Evolutionary conservation across 805 yeast genomes (phyloP).

Genomic region (Candida piceae): DNA sequence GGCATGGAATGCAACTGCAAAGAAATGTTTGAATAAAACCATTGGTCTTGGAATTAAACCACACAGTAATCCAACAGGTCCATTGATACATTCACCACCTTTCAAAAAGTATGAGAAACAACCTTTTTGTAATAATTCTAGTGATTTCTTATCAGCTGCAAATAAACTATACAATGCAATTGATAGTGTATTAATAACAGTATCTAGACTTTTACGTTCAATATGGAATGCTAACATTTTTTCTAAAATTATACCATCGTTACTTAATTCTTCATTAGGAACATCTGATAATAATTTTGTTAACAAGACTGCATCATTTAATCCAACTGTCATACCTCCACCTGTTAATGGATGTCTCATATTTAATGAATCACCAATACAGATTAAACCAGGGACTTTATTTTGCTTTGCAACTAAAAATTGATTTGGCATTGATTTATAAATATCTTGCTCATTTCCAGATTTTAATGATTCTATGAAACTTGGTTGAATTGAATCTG

Average conservation of each 20-base stretch:
- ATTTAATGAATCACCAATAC: constrained; percentile 90
- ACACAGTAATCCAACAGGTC: constrained; percentile 78
- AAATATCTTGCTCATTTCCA: constrained; percentile 39
- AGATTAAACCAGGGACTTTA: constrained; percentile 65
- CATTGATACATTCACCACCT: constrained; percentile 75
- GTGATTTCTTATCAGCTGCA: constrained; percentile 71
- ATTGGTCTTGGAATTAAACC: constrained; percentile 78
- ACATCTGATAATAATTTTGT: constrained; percentile 57
- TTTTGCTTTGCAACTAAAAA: constrained; percentile 76
- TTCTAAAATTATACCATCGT: constrained; percentile 51
- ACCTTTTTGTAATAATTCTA: constrained; percentile 73
- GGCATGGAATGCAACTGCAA: constrained; percentile 83
- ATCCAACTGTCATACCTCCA: constrained; percentile 98
- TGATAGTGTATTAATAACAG: constrained; percentile 85
- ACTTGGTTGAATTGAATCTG: constrained; percentile 58
- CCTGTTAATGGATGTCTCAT: constrained; percentile 99
- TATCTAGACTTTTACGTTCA: constrained; percentile 71
- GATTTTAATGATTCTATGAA: constrained; percentile 55
- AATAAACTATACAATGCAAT: constrained; percentile 86
- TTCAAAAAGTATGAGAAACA: constrained; percentile 80
- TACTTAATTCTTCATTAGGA: constrained; percentile 48
- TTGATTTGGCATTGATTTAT: constrained; percentile 91
- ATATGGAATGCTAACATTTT: constrained; percentile 65
- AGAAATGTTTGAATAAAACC: constrained; percentile 76
- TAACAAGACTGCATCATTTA: constrained; percentile 74